phyloP scores from a whole-genome alignment of 1,284 basidiomycete genomes.

The Trametes hirsuta region DNA sequence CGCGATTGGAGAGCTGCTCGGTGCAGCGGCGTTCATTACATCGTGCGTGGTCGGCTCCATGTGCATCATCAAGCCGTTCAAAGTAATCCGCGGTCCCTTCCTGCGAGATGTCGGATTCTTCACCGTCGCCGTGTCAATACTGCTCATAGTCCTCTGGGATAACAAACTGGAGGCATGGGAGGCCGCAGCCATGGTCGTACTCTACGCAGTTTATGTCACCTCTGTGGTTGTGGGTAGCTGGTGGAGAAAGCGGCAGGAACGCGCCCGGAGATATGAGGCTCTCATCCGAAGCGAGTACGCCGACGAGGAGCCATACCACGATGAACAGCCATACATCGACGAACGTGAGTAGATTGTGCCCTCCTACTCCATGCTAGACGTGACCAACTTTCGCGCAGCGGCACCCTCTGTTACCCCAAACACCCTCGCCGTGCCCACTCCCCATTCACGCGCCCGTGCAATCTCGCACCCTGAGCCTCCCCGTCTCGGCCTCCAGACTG shows the following conservation, averaged over 20 bases:
- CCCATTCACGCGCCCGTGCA: constrained; percentile 38
- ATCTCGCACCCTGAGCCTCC: constrained; percentile 42
- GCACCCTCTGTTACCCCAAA: constrained; percentile 9
- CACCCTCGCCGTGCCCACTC: constrained; percentile 19
- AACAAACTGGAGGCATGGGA: constrained; percentile 77
- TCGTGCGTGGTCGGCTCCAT: constrained; percentile 96
- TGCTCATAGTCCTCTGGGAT: constrained; percentile 83
- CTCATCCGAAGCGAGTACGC: constrained; percentile 64
- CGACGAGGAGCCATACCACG: constrained; percentile 50
- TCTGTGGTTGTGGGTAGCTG: constrained; percentile 81
- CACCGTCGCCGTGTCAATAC: constrained; percentile 73
- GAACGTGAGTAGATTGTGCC: constrained; percentile 48
- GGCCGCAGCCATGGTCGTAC: constrained; percentile 69
- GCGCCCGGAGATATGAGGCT: constrained; percentile 49
- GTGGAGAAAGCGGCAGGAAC: constrained; percentile 66
- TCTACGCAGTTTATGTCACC: constrained; percentile 82
- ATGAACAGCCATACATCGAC: constrained; percentile 59
- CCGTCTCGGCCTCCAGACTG: constrained; percentile 45
- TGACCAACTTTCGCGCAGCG: neutral
- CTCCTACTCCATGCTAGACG: neutral
- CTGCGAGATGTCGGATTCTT: constrained; percentile 95
- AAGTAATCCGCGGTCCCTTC: constrained; percentile 81
- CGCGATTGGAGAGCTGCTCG: constrained; percentile 93
- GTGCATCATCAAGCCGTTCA: constrained; percentile 94
- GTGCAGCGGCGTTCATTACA: constrained; percentile 94